Base-by-base conservation (phyloP, 2,329 filamentous ascomycete genomes). In the Ophiostoma perfectum region DNA sequence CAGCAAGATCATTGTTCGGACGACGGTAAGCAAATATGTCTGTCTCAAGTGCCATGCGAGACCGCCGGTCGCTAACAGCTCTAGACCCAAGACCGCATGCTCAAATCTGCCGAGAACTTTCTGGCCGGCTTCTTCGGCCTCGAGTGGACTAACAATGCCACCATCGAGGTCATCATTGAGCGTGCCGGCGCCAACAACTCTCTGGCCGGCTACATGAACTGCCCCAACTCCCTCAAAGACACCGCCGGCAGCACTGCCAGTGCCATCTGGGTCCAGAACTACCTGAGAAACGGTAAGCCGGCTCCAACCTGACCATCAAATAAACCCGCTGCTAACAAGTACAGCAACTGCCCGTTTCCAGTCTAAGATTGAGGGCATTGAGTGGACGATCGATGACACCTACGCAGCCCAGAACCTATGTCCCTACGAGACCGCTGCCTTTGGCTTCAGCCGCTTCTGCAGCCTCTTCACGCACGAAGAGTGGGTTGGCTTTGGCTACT, bases 61-160 rank as follows among this genome's bases (percentile, higher is more conserved):
- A n/a, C 14, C 55, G 12, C 27, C 3, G 36, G 12, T 11, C 42
- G 5, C 39, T 63, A 44, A 63, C 60, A 42, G 8, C 0, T 9
- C 3, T 18, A 82, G 80, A 91, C 90, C 0, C 89, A 93, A 75
- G 87, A 91, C 74, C 86, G 90, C 38, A 93, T 93, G 90, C 80
- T 90, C 36, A 88, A 92, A 75, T 89, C 84, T 52, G 90, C 90
- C 3, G 90, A 93, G 76, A 90, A 93, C 76, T 93, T 92, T 77
- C 79, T 92, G 75, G 88, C 90, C 5, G 90, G 90, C 0, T 93
- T 93, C 79, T 93, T 93, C 74, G 90, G 90, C 0, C 82, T 92
- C 0, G 84, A 89, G 64, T 93, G 90, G 90, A 83, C 86, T 1
- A 82, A 87, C 42, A 90, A 92, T 74, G 89, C 84, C 6, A 91